Percentiles rank a stretch among this genome's conserved stretches.
Conservation (phyloP, 2,329 filamentous ascomycete genomes). For the Phyllosticta capitalensis region DNA sequence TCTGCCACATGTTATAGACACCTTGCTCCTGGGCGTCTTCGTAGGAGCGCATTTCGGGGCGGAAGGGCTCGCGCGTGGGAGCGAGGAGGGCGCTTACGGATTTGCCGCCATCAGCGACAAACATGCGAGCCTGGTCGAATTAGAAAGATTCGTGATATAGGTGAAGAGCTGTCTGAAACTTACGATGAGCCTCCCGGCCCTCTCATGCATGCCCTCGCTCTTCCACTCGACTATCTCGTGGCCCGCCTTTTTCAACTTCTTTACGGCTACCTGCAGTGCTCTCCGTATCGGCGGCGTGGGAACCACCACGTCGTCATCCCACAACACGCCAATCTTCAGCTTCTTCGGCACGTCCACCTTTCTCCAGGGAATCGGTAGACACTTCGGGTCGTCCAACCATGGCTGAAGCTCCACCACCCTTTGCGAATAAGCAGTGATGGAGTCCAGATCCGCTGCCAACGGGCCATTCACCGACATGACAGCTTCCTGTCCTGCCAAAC, state of each 20-base stretch:
- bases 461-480: slow-evolving; percentile 56
- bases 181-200: slow-evolving; percentile 6
- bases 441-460: slow-evolving; percentile 46
- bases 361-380: slow-evolving; percentile 46
- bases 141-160: neutral
- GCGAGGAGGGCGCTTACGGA: slow-evolving; percentile 33
- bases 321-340: slow-evolving; percentile 45
- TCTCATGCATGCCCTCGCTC: slow-evolving; percentile 5
- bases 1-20: slow-evolving; percentile 38
- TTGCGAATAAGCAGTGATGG: slow-evolving; percentile 37
- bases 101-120: slow-evolving; percentile 44
- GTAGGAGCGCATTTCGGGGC: slow-evolving; percentile 42
- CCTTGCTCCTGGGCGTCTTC: slow-evolving; percentile 35
- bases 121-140: slow-evolving; percentile 24
- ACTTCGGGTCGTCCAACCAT: slow-evolving; percentile 44
- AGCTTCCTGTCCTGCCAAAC: slow-evolving; percentile 56
- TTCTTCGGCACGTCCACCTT: slow-evolving; percentile 34
- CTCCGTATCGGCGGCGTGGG: slow-evolving; percentile 32
- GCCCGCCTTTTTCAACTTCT: slow-evolving; percentile 41
- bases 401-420: slow-evolving; percentile 36
- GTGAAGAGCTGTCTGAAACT: neutral
- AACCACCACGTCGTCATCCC: slow-evolving; percentile 25
- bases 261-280: slow-evolving; percentile 46
- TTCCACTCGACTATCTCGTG: slow-evolving; percentile 50
- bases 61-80: slow-evolving; percentile 34